Base-by-base conservation (phyloP, 1,284 basidiomycete species). In the Austroboletus niveus region DNA sequence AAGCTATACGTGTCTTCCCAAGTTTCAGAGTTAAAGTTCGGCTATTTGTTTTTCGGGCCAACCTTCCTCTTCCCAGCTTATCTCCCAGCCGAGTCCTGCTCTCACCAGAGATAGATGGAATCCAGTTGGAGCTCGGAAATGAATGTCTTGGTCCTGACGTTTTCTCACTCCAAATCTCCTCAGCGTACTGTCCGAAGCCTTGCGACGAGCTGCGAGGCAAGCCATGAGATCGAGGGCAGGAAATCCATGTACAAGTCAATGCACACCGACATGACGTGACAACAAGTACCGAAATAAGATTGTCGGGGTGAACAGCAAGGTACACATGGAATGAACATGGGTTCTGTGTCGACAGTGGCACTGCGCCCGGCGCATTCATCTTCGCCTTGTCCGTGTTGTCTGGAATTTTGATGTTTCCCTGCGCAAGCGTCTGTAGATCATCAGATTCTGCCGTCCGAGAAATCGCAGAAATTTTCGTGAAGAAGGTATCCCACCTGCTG, bases 371-470 rank as follows among this genome's bases (percentile, higher is more conserved):
- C 27, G 35, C 35, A 35, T 48, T 69, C 54, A 70, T 53, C 69
- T 64, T 71, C 78, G 70, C 56, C 79, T 70, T 50, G 72, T 76
- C 48, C 76, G 68, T 32, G 74, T 73, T 9, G 76, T 85, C 64
- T 85, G 85, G 64, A 87, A 87, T 61, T 88, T 88, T 34, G 83
- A 86, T 20, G 86, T 88, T 66, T 89, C 86, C 69, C 86, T 76
- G 48, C 87, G 78, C 58, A 89, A 64, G 6, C 86, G 84, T 57
- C 86, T 87, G 59, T 9, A 55, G 48, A 50, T 42, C 34, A 47
- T 43, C 24, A 54, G 47, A 27, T 45, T 56, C 45, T 51, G 47
- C 31, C 15, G 27, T 15, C 45, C 15, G 17, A 24, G 38, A 20
- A 30, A 40, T 44, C 42, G 15, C 29, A 45, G 3, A 29, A 46